phyloP scores from a whole-genome alignment of 2,329 filamentous ascomycete genomes.

The Penicillium verrucosum region DNA sequence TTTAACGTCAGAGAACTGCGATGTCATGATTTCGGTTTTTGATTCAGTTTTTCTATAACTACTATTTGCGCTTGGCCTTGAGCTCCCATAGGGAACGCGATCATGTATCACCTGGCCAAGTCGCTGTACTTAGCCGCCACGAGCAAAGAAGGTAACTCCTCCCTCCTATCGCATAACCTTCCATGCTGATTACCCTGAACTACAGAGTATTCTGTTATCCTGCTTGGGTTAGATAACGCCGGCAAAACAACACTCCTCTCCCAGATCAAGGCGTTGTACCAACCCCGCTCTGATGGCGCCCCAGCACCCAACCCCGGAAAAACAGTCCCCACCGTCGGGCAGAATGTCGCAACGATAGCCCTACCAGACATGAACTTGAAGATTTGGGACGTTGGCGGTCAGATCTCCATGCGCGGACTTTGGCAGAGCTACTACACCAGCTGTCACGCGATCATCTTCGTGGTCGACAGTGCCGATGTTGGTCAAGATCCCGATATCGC shows the following conservation, averaged over 20 bases:
- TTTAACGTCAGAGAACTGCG: slow-evolving; percentile 4
- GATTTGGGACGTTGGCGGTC: slow-evolving; percentile 97
- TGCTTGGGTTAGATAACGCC: slow-evolving; percentile 95
- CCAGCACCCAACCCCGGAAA: slow-evolving; percentile 63
- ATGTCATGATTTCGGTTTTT: slow-evolving; percentile 22
- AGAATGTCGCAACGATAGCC: slow-evolving; percentile 90
- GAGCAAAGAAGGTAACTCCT: slow-evolving; percentile 77
- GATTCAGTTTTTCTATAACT: background rate
- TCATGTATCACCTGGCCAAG: slow-evolving; percentile 95
- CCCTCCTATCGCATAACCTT: background rate
- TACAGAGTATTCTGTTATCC: slow-evolving; percentile 90
- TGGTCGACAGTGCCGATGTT: slow-evolving; percentile 92
- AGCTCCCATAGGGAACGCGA: slow-evolving; percentile 24
- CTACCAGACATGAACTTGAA: slow-evolving; percentile 95
- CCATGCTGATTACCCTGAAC: background rate
- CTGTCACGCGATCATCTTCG: slow-evolving; percentile 96
- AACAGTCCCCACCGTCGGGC: slow-evolving; percentile 93
- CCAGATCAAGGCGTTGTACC: slow-evolving; percentile 87
- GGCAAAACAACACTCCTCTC: slow-evolving; percentile 98
- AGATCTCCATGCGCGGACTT: slow-evolving; percentile 79
- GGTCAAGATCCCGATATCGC: slow-evolving; percentile 71
- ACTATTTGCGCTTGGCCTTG: slow-evolving; percentile 16
- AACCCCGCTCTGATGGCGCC: slow-evolving; percentile 40
- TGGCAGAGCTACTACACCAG: slow-evolving; percentile 96
- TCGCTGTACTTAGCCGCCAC: slow-evolving; percentile 92